Base-by-base conservation (phyloP, 2,329 filamentous ascomycete genomes). In the Cladosporium velox region DNA sequence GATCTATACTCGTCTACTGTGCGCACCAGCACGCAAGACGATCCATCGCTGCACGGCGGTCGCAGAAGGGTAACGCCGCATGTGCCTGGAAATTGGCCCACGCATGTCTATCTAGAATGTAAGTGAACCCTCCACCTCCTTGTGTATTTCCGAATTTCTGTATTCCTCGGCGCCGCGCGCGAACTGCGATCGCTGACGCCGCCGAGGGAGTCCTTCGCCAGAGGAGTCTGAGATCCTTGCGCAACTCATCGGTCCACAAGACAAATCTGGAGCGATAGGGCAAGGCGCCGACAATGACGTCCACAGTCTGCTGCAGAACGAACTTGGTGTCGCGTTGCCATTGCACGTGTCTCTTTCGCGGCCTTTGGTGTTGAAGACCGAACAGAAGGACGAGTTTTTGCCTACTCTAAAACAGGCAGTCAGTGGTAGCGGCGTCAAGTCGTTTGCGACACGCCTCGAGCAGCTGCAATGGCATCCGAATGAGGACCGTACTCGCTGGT, bases 21-120 rank as follows among this genome's bases (percentile, higher is more conserved):
- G 61, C 88, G 94, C 68, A 83, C 90, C 69, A 91, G 90, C 78
- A 89, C 90, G 49, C 84, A 83, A 72, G 95, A 98, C 79, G 91
- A 97, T 75, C 93, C 94, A 0, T 84, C 85, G 67, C 83, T 98
- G 66, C 95, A 99, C 77, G 90, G 90, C 35, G 95, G 95, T 64
- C 88, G 94, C 55, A 92, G 89, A 75, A 87, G 95, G 51, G 86
- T 90, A 66, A 91, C 88, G 59, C 93, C 94, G 28, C 95, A 99
- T 78, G 83, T 94, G 30, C 87, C 88, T 67, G 95, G 95, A 67
- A 92, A 93, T 77, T 99, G 95, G 95, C 92, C 94, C 1, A 92
- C 89, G 38, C 94, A 98, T 79, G 77, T 98, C 55, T 98, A 96
- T 77, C 83, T 97, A 65, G 94, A 98, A 81, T 99, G 95, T 96